phyloP scores from a whole-genome alignment of 2,329 filamentous ascomycete species.

The Fusarium incarnatum region DNA sequence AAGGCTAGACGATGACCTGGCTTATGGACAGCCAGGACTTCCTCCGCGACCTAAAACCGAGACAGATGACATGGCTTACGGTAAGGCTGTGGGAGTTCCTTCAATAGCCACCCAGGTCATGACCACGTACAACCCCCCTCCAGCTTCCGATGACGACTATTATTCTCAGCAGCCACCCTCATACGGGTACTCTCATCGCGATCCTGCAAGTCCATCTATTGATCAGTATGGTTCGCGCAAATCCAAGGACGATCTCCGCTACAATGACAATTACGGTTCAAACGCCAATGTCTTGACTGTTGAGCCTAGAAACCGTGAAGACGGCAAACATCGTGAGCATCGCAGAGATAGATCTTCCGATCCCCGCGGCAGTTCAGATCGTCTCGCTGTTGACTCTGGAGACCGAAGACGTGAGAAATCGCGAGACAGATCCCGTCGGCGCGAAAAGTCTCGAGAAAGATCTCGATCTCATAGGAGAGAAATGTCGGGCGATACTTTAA shows the following conservation, averaged over 20 bases:
- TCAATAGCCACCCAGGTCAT: constrained; percentile 40
- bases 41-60: constrained; percentile 41
- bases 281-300: constrained; percentile 57
- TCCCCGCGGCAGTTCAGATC: constrained; percentile 39
- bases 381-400: constrained; percentile 37
- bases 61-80: constrained; percentile 44
- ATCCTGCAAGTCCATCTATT: constrained; percentile 31
- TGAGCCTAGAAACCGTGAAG: constrained; percentile 53
- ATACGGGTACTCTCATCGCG: constrained; percentile 30
- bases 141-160: constrained; percentile 19
- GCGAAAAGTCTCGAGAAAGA: constrained; percentile 45
- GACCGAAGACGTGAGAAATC: constrained; percentile 45
- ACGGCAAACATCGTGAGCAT: constrained; percentile 52
- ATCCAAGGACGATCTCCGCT: constrained; percentile 40
- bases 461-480: constrained; percentile 41
- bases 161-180: constrained; percentile 25
- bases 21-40: constrained; percentile 58
- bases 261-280: constrained; percentile 54
- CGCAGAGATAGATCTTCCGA: constrained; percentile 46
- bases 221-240: constrained; percentile 38
- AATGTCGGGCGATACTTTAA: constrained; percentile 35
- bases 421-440: constrained; percentile 36
- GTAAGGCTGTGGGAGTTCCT: constrained; percentile 37
- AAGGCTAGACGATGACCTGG: constrained; percentile 60
- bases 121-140: constrained; percentile 45